These are phyloP conservation scores for Xylariales sp. DNA, from an alignment of 2,329 filamentous ascomycete species.

Conservation along the genomic window DNA sequence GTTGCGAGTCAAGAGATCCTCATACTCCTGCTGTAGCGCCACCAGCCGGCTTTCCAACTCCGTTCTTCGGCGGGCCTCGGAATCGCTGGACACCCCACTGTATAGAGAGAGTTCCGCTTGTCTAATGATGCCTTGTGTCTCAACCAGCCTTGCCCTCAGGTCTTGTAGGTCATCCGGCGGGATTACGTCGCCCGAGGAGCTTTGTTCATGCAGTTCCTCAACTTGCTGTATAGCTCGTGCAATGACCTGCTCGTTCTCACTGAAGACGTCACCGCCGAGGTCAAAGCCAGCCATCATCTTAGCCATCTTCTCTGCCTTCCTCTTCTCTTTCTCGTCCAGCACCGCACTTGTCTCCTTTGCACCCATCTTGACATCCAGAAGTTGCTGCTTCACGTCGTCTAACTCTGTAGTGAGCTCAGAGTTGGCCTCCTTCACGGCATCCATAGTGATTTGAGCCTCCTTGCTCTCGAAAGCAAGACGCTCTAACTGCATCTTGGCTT, in stretches of 20 bases:
- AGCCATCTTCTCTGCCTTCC: constrained; percentile 98
- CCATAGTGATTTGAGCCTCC: constrained; percentile 96
- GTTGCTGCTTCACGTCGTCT: constrained; percentile 92
- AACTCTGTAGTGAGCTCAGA: constrained; percentile 85
- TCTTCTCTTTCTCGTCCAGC: constrained; percentile 95
- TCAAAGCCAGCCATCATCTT: constrained; percentile 99
- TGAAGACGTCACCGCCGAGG: constrained; percentile 86
- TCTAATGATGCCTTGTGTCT: constrained; percentile 86
- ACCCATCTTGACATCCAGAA: constrained; percentile 93
- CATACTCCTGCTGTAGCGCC: constrained; percentile 75
- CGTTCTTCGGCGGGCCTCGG: constrained; percentile 62
- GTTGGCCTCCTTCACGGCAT: constrained; percentile 93
- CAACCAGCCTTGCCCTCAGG: constrained; percentile 72
- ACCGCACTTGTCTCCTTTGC: constrained; percentile 89
- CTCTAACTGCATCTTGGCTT: constrained; percentile 94
- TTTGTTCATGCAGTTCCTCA: constrained; percentile 72
- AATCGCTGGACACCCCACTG: constrained; percentile 59
- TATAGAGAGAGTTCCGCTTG: constrained; percentile 87
- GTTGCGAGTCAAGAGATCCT: constrained; percentile 74
- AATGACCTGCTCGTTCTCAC: constrained; percentile 84
- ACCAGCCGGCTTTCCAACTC: constrained; percentile 75
- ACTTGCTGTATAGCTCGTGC: constrained; percentile 79
- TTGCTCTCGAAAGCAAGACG: constrained; percentile 94
- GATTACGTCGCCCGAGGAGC: constrained; percentile 71
- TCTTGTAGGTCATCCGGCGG: constrained; percentile 76